Percentiles rank a stretch among this genome's conserved stretches.
Evolutionary conservation across 106 monocot genomes (phyloP).

Genomic region (Acanthochlamys bracteata): DNA sequence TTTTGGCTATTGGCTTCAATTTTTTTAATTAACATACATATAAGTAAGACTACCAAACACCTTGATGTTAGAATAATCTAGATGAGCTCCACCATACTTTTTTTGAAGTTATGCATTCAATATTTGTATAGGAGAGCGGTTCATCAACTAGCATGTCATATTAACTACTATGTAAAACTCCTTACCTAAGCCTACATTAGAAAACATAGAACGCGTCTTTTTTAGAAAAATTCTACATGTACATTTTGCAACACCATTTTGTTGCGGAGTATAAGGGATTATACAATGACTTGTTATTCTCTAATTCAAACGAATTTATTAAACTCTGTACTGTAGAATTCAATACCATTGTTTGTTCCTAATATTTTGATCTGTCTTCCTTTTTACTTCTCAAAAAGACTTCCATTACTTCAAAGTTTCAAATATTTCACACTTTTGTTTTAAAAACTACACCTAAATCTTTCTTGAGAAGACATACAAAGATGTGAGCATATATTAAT

Average conservation of each 20-base stretch:
- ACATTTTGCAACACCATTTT: slow-evolving; percentile 16
- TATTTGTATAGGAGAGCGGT: slow-evolving; percentile 9
- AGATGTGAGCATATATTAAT: neutral
- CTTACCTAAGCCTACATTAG: slow-evolving; percentile 6
- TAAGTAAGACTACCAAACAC: slow-evolving; percentile 19
- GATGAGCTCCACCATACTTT: slow-evolving; percentile 17
- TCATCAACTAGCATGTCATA: slow-evolving; percentile 19
- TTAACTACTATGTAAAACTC: slow-evolving; percentile 6
- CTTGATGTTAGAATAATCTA: slow-evolving; percentile 24
- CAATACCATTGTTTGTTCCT: slow-evolving; percentile 17
- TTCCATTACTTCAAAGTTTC: slow-evolving; percentile 13
- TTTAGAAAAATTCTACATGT: slow-evolving; percentile 17
- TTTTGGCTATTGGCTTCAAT: neutral
- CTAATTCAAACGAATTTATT: slow-evolving; percentile 2
- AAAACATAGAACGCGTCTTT: slow-evolving; percentile 9
- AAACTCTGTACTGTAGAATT: slow-evolving; percentile 16
- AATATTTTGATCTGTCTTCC: slow-evolving; percentile 8
- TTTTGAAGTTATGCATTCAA: slow-evolving; percentile 5
- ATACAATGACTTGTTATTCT: slow-evolving; percentile 8
- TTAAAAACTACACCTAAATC: slow-evolving; percentile 1
- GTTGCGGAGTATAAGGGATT: slow-evolving; percentile 8
- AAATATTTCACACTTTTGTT: slow-evolving; percentile 20
- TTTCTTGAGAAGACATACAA: slow-evolving; percentile 9
- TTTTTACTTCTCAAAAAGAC: slow-evolving; percentile 16
- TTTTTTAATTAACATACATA: neutral